These are phyloP conservation scores for Aspergillus pseudonomiae DNA, from an alignment of 2,329 filamentous ascomycete species.

Conservation along the genomic window DNA sequence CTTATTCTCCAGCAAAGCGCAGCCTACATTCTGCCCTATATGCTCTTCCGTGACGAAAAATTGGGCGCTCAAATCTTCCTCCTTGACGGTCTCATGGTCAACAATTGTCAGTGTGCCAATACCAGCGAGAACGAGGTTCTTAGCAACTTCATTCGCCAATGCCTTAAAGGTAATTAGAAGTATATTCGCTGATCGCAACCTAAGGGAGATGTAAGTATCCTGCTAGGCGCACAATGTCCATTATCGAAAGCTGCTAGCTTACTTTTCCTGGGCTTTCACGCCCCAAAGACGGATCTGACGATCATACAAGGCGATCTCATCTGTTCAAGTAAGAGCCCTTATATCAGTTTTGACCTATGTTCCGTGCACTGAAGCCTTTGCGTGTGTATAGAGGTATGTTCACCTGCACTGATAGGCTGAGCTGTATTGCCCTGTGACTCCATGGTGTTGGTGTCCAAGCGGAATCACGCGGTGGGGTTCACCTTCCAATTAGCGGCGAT, in stretches of 20 bases:
- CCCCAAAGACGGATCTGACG: constrained; percentile 97
- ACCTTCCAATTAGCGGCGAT: neutral
- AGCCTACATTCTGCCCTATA: constrained; percentile 70
- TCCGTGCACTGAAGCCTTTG: neutral
- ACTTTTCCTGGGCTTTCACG: constrained; percentile 85
- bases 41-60: constrained; percentile 78
- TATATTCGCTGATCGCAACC: constrained; percentile 85
- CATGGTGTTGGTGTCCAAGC: constrained; percentile 20
- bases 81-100: constrained; percentile 74
- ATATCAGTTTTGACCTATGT: neutral
- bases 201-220: constrained; percentile 34
- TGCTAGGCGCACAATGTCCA: neutral
- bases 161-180: constrained; percentile 86
- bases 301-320: constrained; percentile 97
- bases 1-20: constrained; percentile 19
- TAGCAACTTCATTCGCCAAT: constrained; percentile 91
- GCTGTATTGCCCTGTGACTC: constrained; percentile 24
- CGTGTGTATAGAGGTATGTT: constrained; percentile 3
- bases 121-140: constrained; percentile 93
- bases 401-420: constrained; percentile 40
- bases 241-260: constrained; percentile 19
- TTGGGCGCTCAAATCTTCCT: constrained; percentile 78
- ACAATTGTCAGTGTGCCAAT: constrained; percentile 87
- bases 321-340: constrained; percentile 47
- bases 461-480: neutral